These are phyloP conservation scores for Annulohypoxylon stygium DNA, from an alignment of 495 filamentous ascomycete genomes.

Conservation along the genomic window DNA sequence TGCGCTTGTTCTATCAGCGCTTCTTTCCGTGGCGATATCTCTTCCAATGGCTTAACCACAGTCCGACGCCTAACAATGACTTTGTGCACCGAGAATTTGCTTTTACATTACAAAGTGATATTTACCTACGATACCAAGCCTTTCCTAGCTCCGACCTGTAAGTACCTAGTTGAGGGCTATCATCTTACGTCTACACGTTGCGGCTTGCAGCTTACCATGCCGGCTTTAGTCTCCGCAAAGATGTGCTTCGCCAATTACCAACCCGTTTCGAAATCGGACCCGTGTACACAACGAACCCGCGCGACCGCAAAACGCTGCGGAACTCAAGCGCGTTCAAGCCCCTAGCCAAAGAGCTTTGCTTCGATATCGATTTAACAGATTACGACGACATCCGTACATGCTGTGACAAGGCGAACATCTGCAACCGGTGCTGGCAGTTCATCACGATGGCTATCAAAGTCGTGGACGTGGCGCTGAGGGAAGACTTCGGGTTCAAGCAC, in stretches of 20 bases:
- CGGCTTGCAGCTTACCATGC: conserved; percentile 19
- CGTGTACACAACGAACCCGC: conserved; percentile 91
- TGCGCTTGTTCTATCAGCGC: conserved; percentile 94
- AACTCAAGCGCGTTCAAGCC: conserved; percentile 81
- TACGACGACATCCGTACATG: conserved; percentile 98
- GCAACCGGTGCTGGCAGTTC: conserved; percentile 93
- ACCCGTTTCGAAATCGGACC: conserved; percentile 98
- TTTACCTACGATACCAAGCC: conserved; percentile 92
- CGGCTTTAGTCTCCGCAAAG: conserved; percentile 80
- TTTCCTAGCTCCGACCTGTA: conserved; percentile 87
- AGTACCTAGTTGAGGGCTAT: conserved; percentile 46
- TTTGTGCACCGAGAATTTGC: conserved; percentile 96
- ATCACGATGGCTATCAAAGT: conserved; percentile 98
- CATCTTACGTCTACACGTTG: neutral
- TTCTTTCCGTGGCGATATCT: conserved; percentile 95
- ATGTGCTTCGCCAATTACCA: conserved; percentile 86
- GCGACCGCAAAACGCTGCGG: conserved; percentile 88
- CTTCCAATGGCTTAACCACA: conserved; percentile 99
- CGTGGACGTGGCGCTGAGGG: conserved; percentile 83
- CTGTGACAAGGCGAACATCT: conserved; percentile 93
- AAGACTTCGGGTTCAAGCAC: conserved; percentile 96
- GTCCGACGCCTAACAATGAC: conserved; percentile 83
- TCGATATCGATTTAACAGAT: conserved; percentile 99
- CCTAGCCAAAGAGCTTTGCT: conserved; percentile 90
- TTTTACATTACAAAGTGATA: conserved; percentile 89